These are phyloP conservation scores for Crithidia bombi DNA, from an alignment of 208 protist genomes.

Conservation along the genomic window DNA sequence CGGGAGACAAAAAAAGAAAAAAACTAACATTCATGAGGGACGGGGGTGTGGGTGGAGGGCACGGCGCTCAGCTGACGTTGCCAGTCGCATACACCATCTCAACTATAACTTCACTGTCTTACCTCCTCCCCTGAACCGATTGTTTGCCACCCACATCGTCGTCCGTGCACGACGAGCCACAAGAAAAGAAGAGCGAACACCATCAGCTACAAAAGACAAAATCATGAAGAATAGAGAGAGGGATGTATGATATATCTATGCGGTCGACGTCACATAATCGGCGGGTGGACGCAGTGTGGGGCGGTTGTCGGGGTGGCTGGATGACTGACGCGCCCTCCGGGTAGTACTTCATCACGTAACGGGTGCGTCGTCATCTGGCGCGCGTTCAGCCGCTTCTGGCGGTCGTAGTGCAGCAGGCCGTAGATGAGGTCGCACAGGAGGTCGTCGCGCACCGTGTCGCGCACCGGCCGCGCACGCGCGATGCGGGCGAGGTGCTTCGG, in stretches of 20 bases:
- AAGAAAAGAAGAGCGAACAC: background rate
- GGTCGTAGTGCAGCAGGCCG: slow-evolving; percentile 77
- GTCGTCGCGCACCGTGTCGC: slow-evolving; percentile 58
- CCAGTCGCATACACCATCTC: no score
- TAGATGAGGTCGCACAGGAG: slow-evolving; percentile 69
- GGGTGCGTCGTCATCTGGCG: slow-evolving; percentile 75
- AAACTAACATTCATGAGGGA: no score
- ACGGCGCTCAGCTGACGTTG: no score
- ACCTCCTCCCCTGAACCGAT: background rate
- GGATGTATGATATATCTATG: background rate
- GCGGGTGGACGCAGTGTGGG: slow-evolving; percentile 46
- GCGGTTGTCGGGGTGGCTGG: slow-evolving; percentile 72
- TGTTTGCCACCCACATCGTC: no score
- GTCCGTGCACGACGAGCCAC: no score
- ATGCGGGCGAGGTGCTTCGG: slow-evolving; percentile 69
- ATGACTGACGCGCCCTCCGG: slow-evolving; percentile 64
- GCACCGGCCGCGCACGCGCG: slow-evolving; percentile 55
- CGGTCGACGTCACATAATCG: slow-evolving; percentile 35
- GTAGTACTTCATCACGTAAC: slow-evolving; percentile 86
- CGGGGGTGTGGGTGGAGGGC: no score
- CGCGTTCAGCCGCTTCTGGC: slow-evolving; percentile 65
- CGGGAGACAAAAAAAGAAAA: no score
- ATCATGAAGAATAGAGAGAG: slow-evolving; percentile 28
- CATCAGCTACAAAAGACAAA: slow-evolving; percentile 19
- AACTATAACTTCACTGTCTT: no score